Base-by-base conservation (phyloP, 768 basidiomycete species). In the Rhodotorula kratochvilovae region DNA sequence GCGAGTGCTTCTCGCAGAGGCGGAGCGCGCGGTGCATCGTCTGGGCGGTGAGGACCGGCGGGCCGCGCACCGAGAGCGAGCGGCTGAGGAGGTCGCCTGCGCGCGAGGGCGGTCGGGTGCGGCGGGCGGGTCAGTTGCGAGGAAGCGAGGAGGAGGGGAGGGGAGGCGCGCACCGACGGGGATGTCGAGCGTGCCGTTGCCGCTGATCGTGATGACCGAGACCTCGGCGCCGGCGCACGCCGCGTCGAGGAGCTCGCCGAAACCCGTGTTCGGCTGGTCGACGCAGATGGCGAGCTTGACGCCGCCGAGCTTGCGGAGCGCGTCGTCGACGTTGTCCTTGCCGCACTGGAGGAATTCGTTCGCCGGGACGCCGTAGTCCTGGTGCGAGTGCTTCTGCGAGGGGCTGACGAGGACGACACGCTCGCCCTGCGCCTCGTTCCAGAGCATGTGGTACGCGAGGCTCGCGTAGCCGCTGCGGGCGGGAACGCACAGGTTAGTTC, bases 321-420 rank as follows among this genome's bases (percentile, higher is more conserved):
- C 50, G 31, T 58, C 39, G 33, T 21, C n/a, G 39, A 71, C 21
- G 54, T 50, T n/a, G 33, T n/a, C 27, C 46, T 51, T 57, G 8
- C 51, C 31, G 42, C 56, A 53, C 36, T 55, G 55, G 59, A 71
- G 53, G 0, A 62, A 11, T 39, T 71, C 64, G 35, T 57, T 31
- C 25, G 19, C 0, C 15, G 58, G 42, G 39, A 45, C 12, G 58
- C 36, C 27, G 42, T 43, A 59, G n/a, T 64, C 35, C 23, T 15
- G 29, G 29, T 57, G 25, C 36, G 46, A 35, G 60, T 71, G 65
- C 43, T 56, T 60, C 23, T 58, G n/a, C 53, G 61, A 62, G 13
- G 65, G 35, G 54, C 65, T 25, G 43, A 71, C 48, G 65, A 71
- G 61, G 17, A 71, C 54, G 56, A 71, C 2, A 33, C 45, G 51